These are phyloP conservation scores for Aspergillus thermomutatus DNA, from an alignment of 2,329 filamentous ascomycete genomes.

Conservation along the genomic window DNA sequence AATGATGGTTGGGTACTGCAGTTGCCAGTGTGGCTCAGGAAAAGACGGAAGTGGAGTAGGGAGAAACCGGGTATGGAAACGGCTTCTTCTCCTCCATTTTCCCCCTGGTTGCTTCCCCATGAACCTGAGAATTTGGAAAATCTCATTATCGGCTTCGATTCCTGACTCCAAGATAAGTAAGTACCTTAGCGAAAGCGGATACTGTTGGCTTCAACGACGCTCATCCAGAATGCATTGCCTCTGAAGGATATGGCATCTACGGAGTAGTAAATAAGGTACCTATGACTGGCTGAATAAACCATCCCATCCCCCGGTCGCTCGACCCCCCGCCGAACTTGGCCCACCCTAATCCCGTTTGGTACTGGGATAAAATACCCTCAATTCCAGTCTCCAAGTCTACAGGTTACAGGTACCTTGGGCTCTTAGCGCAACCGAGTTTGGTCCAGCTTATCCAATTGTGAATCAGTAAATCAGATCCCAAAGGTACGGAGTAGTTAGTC, in stretches of 20 bases:
- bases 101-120: background rate
- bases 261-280: too few relatives aligned
- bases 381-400: background rate
- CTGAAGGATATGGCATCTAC: too few relatives aligned
- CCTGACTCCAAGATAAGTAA: background rate
- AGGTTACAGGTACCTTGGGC: background rate
- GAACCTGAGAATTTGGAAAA: background rate
- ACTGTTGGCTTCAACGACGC: background rate
- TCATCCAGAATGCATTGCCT: too few relatives aligned
- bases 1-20: background rate
- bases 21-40: background rate
- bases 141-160: background rate
- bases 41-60: background rate
- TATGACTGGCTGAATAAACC: background rate
- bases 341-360: constrained; percentile 8
- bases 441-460: background rate
- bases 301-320: constrained; percentile 3
- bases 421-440: background rate
- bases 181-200: background rate
- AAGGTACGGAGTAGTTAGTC: background rate
- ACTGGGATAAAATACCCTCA: constrained; percentile 4
- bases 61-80: constrained; percentile 7
- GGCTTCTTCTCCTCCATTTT: constrained; percentile 1
- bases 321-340: constrained; percentile 18
- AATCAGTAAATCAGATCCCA: background rate